Conservation (phyloP, 1,139 yeast genomes). For the Trichomonascaceae sp. region DNA sequence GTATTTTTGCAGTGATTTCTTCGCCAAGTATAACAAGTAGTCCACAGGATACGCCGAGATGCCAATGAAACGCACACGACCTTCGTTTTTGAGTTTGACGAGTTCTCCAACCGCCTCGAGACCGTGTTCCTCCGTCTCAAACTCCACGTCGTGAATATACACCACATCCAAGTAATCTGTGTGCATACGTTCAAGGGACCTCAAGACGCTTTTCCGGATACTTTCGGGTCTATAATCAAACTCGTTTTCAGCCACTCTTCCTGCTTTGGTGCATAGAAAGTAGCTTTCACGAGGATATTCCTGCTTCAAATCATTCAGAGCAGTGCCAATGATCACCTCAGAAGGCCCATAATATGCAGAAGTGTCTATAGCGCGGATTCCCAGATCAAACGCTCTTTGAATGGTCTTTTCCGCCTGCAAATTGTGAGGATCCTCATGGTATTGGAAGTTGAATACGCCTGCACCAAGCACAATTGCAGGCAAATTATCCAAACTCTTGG, state of each 20-base stretch:
- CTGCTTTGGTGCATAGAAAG: constrained; percentile 81
- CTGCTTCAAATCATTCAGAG: constrained; percentile 41
- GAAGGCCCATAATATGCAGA: constrained; percentile 93
- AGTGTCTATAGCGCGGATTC: constrained; percentile 77
- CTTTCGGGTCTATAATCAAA: constrained; percentile 66
- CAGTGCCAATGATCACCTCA: constrained; percentile 66
- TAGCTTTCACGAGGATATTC: constrained; percentile 56
- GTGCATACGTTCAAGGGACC: constrained; percentile 60
- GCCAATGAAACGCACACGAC: constrained; percentile 62
- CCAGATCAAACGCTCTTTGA: constrained; percentile 53
- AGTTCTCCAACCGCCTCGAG: constrained; percentile 60
- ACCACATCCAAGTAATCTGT: constrained; percentile 72
- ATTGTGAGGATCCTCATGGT: constrained; percentile 56
- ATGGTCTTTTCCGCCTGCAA: constrained; percentile 56
- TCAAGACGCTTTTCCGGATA: constrained; percentile 55
- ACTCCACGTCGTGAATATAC: constrained; percentile 86
- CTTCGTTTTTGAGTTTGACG: constrained; percentile 54
- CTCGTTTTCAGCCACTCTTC: constrained; percentile 58
- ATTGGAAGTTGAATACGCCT: constrained; percentile 76
- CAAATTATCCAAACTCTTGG: constrained; percentile 17
- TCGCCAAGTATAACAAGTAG: constrained; percentile 41
- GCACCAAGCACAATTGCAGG: constrained; percentile 77
- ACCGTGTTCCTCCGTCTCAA: constrained; percentile 51
- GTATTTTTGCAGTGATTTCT: constrained; percentile 33
- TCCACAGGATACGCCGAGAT: constrained; percentile 84